Conservation (phyloP, 2,329 filamentous ascomycete genomes). For the Teratosphaeria nubilosa region DNA sequence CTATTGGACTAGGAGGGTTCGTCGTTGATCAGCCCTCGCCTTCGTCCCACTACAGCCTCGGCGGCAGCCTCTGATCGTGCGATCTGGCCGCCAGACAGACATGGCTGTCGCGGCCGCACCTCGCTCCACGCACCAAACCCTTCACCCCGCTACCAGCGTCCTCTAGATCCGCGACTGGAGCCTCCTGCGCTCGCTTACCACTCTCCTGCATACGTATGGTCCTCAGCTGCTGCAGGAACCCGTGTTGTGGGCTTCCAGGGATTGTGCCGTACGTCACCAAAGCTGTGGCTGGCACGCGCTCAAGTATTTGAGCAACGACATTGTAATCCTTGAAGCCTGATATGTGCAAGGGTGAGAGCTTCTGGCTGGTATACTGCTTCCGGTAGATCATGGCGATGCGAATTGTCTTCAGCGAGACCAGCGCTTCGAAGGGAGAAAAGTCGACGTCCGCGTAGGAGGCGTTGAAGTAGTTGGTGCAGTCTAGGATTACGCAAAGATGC, state of each 20-base stretch:
- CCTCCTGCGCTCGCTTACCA: background rate
- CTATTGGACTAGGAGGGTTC: too few species aligned
- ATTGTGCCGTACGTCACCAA: conserved; percentile 9
- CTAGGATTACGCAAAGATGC: conserved; percentile 16
- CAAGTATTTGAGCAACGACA: conserved; percentile 10
- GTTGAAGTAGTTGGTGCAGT: conserved; percentile 13
- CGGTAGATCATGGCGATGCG: conserved; percentile 5
- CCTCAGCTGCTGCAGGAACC: conserved; percentile 4
- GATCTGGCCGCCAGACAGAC: background rate
- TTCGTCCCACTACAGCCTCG: background rate
- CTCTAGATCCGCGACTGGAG: conserved; percentile 2
- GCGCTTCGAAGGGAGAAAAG: conserved; percentile 8
- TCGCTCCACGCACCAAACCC: conserved; percentile 5
- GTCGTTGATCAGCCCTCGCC: background rate
- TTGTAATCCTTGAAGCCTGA: conserved; percentile 1
- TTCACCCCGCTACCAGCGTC: conserved; percentile 4
- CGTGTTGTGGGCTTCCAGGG: conserved; percentile 5
- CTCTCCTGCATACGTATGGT: background rate
- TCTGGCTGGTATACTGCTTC: conserved; percentile 1
- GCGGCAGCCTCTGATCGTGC: background rate
- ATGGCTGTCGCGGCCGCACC: background rate
- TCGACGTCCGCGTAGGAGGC: conserved; percentile 15
- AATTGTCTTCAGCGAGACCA: conserved; percentile 5
- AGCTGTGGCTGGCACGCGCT: conserved; percentile 8
- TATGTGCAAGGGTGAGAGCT: conserved; percentile 3